phyloP scores from a whole-genome alignment of 2,329 filamentous ascomycete genomes.

The Aspergillus flavus region DNA sequence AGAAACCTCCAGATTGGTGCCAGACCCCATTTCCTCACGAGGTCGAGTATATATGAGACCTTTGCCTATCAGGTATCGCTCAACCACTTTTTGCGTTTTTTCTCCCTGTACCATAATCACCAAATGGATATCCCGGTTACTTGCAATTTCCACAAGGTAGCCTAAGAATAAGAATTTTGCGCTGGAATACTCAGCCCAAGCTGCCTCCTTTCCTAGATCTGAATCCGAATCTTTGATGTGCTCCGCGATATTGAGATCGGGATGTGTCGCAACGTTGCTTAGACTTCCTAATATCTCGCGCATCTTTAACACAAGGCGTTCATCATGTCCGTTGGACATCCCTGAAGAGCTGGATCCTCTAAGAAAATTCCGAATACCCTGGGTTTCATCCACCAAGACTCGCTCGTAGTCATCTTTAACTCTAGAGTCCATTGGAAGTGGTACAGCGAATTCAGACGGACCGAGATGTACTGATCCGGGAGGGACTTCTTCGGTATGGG shows the following conservation, averaged over 20 bases:
- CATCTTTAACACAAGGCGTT: slow-evolving; percentile 34
- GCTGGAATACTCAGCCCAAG: slow-evolving; percentile 51
- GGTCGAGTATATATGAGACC: slow-evolving; percentile 36
- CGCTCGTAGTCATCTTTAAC: slow-evolving; percentile 47
- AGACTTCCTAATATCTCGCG: slow-evolving; percentile 38
- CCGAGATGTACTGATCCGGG: slow-evolving; percentile 41
- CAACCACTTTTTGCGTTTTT: slow-evolving; percentile 40
- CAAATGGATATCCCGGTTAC: slow-evolving; percentile 40
- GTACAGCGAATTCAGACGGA: slow-evolving; percentile 43
- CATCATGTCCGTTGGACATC: slow-evolving; percentile 23
- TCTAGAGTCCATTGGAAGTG: slow-evolving; percentile 47
- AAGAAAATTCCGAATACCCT: slow-evolving; percentile 36
- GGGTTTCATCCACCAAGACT: slow-evolving; percentile 31
- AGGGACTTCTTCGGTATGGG: slow-evolving; percentile 24
- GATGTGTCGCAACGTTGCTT: slow-evolving; percentile 47
- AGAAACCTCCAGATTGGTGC: slow-evolving; percentile 37
- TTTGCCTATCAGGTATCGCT: slow-evolving; percentile 47
- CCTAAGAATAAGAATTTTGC: slow-evolving; percentile 50
- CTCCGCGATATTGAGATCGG: slow-evolving; percentile 46
- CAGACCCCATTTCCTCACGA: slow-evolving; percentile 35
- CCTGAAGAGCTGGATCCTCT: slow-evolving; percentile 17
- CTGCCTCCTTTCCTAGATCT: slow-evolving; percentile 41
- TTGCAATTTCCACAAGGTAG: slow-evolving; percentile 42
- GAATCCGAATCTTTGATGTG: slow-evolving; percentile 38
- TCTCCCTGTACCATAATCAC: slow-evolving; percentile 42